phyloP scores from a whole-genome alignment of 2,329 filamentous ascomycete genomes.

The Clonostachys chloroleuca region DNA sequence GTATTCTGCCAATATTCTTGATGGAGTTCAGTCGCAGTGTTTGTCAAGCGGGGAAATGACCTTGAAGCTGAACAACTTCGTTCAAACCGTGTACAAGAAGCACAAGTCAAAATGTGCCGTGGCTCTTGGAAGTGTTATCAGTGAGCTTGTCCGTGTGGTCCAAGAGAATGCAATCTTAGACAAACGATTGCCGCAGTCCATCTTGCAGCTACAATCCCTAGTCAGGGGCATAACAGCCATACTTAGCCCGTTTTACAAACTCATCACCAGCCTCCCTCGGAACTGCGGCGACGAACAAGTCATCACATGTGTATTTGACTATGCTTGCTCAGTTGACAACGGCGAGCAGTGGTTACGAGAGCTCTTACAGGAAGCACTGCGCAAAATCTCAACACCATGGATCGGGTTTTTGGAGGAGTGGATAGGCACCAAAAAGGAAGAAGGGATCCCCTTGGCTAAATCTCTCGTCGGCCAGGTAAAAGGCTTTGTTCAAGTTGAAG shows the following conservation, averaged over 20 bases:
- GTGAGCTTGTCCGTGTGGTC: constrained; percentile 40
- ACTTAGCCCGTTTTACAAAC: constrained; percentile 43
- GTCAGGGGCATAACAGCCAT: constrained; percentile 42
- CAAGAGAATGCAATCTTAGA: constrained; percentile 42
- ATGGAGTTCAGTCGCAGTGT: constrained; percentile 40
- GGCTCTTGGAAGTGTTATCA: constrained; percentile 46
- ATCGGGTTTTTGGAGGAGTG: constrained; percentile 65
- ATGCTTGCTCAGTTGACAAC: constrained; percentile 60
- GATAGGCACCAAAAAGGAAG: constrained; percentile 64
- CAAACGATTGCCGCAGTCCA: constrained; percentile 34
- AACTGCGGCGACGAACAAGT: constrained; percentile 53
- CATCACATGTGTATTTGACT: constrained; percentile 56
- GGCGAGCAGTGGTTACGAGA: constrained; percentile 55
- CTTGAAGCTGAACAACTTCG: constrained; percentile 39
- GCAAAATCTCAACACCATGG: constrained; percentile 61
- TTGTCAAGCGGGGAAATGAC: constrained; percentile 41
- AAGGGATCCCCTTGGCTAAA: constrained; percentile 48
- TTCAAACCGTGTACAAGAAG: constrained; percentile 37
- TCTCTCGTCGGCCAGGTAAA: constrained; percentile 36
- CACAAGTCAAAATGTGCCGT: constrained; percentile 40
- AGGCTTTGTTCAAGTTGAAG: constrained; percentile 57
- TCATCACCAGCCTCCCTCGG: constrained; percentile 41
- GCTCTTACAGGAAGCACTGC: constrained; percentile 63
- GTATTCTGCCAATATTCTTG: constrained; percentile 45
- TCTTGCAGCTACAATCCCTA: constrained; percentile 47